Evolutionary conservation across 371 early-diverging fungal species (phyloP), one percentile per base, ranked within the genome.

Genomic region (Actinomucor elegans): DNA sequence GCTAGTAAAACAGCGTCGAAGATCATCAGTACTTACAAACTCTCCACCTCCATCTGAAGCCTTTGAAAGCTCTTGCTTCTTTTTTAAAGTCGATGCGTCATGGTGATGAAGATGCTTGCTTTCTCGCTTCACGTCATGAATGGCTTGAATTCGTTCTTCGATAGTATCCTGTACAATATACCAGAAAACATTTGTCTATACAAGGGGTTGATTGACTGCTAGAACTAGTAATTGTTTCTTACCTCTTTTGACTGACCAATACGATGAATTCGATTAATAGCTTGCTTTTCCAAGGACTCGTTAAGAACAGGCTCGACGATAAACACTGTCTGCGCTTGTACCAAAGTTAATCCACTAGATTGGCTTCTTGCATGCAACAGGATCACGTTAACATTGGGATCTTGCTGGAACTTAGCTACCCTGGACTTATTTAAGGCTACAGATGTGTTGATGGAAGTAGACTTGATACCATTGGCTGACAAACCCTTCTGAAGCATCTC

Each of bases 231-330:
- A 20, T 5, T 29, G 15, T 48, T 49, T n/a, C 47, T 43, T 17
- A 64, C 64, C 44, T 59, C 34, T 43, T 64, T 52, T 18, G 45
- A 58, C 31, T 66, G 66, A n/a, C 64, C 66, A 64, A 61, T 62
- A 26, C 69, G 68, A 54, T 69, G 69, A 3, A 73, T 55, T 26
- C 81, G 81, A 45, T 74, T 78, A 12, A 80, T 71, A 9, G 81
- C 81, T 51, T 81, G 81, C 8, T 67, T 69, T 37, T 81, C 79
- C 21, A 81, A 41, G 15, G 63, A 66, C 35, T 75, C 75, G 38
- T 78, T 76, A 5, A 82, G 48, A 0, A 82, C 65, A 2, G 82
- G 82, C 26, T 82, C 82, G 12, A 77, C 71, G 36, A 82, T 79
- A 41, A 82, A 77, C 5, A 76, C 70, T 28, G 80, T 80, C 5